Percentiles rank a stretch among this genome's conserved stretches.
phyloP scores from a whole-genome alignment of 139 green algal species.

The Closterium sp. region DNA sequence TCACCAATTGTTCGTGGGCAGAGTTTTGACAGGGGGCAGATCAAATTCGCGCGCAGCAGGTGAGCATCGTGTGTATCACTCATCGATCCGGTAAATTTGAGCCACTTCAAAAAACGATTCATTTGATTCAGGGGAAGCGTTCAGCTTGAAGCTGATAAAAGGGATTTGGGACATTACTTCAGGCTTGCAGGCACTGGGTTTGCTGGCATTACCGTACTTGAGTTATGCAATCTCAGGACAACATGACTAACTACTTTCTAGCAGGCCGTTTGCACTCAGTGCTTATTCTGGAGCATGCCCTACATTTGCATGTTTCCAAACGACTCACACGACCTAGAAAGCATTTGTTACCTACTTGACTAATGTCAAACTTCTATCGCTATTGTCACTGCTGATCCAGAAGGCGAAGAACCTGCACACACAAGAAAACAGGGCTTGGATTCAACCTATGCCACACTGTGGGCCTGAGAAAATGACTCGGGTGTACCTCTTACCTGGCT shows the following conservation, averaged over 20 bases:
- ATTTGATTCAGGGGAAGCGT: too few relatives aligned
- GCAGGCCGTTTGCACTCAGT: not conserved
- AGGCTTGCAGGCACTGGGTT: too few relatives aligned
- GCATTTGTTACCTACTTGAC: not conserved
- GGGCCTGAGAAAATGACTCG: not conserved
- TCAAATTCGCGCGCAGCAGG: too few relatives aligned
- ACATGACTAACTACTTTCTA: not conserved
- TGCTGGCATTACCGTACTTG: too few relatives aligned
- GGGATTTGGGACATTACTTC: too few relatives aligned
- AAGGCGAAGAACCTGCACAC: not conserved
- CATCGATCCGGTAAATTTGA: too few relatives aligned
- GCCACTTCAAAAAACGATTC: too few relatives aligned
- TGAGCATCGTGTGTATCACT: too few relatives aligned
- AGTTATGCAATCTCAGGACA: not conserved
- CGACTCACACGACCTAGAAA: not conserved
- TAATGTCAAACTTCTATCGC: not conserved
- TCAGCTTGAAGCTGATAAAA: too few relatives aligned
- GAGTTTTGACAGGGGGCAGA: too few relatives aligned
- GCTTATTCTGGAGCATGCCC: not conserved
- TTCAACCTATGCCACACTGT: not conserved
- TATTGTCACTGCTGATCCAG: not conserved
- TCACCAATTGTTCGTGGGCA: too few relatives aligned
- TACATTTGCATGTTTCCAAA: not conserved
- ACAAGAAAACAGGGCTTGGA: not conserved
- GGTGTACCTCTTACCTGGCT: not conserved